These are phyloP conservation scores for Colletotrichum echinochloae DNA, from an alignment of 2,329 filamentous ascomycete genomes.

Conservation along the genomic window DNA sequence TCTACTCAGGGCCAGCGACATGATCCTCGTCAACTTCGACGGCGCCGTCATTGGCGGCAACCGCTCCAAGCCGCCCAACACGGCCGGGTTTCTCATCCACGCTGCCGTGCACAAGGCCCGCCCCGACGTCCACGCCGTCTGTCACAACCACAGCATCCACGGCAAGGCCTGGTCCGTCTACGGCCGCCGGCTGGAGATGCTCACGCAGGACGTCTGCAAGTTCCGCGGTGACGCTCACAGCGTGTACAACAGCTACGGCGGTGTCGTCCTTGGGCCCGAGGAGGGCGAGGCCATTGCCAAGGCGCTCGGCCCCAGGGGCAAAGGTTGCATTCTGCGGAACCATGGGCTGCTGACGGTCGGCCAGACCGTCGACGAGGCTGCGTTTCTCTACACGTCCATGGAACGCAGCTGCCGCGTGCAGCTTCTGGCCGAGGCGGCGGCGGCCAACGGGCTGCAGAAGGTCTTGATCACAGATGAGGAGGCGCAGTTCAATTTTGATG, in stretches of 20 bases:
- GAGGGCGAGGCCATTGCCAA: conserved; percentile 73
- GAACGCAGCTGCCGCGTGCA: conserved; percentile 77
- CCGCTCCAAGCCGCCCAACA: conserved; percentile 69
- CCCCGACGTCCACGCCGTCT: conserved; percentile 74
- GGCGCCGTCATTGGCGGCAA: conserved; percentile 75
- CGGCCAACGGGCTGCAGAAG: conserved; percentile 49
- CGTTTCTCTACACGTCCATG: conserved; percentile 75
- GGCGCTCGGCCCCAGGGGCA: conserved; percentile 68
- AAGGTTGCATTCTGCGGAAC: conserved; percentile 74
- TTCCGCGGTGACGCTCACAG: conserved; percentile 72
- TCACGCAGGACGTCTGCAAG: conserved; percentile 73
- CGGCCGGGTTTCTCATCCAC: conserved; percentile 78
- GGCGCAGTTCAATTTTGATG: conserved; percentile 50
- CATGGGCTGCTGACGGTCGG: conserved; percentile 79
- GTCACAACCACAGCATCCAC: conserved; percentile 73
- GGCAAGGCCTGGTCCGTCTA: conserved; percentile 77
- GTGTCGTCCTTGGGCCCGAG: conserved; percentile 66
- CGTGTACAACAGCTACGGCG: conserved; percentile 69
- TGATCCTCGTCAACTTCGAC: conserved; percentile 72
- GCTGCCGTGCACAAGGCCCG: conserved; percentile 73
- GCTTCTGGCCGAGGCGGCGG: conserved; percentile 68
- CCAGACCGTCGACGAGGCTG: conserved; percentile 77
- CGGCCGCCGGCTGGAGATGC: conserved; percentile 72
- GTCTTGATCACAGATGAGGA: conserved; percentile 56
- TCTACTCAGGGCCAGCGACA: conserved; percentile 73